A percentile compares a stretch with the other conserved stretches of the same genome.
These are phyloP conservation scores for Fusarium penzigii DNA, from an alignment of 2,329 filamentous ascomycete species.

Conservation along the genomic window DNA sequence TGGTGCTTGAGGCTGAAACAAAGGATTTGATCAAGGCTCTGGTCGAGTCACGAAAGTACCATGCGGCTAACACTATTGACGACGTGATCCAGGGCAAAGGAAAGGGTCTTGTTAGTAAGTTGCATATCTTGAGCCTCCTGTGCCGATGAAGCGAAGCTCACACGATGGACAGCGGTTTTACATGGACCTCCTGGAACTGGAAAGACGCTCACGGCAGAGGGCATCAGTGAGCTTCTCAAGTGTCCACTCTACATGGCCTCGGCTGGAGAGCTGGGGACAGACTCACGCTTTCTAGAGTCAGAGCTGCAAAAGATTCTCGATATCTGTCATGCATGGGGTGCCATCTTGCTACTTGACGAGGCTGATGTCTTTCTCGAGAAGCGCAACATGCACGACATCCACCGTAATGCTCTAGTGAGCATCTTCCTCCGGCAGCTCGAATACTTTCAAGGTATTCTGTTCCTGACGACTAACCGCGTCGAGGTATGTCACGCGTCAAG, in stretches of 20 bases:
- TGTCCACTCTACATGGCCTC: constrained; percentile 83
- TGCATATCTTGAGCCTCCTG: background rate
- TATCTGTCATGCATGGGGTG: constrained; percentile 83
- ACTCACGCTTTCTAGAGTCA: constrained; percentile 70
- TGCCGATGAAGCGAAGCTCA: constrained; percentile 12
- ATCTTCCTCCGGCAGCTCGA: constrained; percentile 86
- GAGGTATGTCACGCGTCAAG: constrained; percentile 44
- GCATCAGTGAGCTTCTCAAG: constrained; percentile 79
- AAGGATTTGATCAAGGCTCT: constrained; percentile 72
- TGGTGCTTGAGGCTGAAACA: constrained; percentile 67
- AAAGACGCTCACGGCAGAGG: constrained; percentile 85
- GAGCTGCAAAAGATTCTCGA: constrained; percentile 84
- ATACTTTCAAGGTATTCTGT: constrained; percentile 89
- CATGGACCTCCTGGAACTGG: constrained; percentile 86
- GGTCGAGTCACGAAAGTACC: constrained; percentile 81
- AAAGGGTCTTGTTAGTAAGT: constrained; percentile 72
- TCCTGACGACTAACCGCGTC: constrained; percentile 86
- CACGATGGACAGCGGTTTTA: constrained; percentile 57
- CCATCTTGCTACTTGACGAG: constrained; percentile 82
- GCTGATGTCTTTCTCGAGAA: constrained; percentile 84
- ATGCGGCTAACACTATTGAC: constrained; percentile 79
- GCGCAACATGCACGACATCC: constrained; percentile 78
- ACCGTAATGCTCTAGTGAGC: constrained; percentile 81
- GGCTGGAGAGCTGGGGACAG: constrained; percentile 79
- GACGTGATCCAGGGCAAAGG: constrained; percentile 83